Conservation (phyloP, 768 basidiomycete genomes). For the Pleurotus djamor region DNA sequence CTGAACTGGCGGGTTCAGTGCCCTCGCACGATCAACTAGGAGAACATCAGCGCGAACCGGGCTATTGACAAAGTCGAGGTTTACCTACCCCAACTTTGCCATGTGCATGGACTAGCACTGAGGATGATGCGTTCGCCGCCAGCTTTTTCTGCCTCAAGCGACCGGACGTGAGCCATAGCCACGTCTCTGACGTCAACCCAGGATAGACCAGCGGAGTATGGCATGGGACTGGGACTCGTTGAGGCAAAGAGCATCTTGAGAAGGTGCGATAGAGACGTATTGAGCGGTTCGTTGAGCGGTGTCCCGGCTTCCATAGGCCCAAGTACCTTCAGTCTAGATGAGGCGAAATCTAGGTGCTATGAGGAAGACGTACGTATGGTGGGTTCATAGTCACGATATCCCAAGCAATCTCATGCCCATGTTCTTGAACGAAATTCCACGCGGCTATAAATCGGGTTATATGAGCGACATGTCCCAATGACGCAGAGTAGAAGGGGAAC, state of each 20-base stretch:
- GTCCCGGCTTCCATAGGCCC: conserved; percentile 37
- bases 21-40: conserved; percentile 11
- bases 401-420: conserved; percentile 41
- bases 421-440: conserved; percentile 35
- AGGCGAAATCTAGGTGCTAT: not conserved
- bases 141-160: conserved; percentile 45
- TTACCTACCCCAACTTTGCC: conserved; percentile 20
- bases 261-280: conserved; percentile 30
- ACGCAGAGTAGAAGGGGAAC: conserved; percentile 16
- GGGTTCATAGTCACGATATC: conserved; percentile 54
- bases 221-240: conserved; percentile 9
- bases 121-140: conserved; percentile 38
- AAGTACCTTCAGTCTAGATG: conserved; percentile 17
- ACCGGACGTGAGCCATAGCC: conserved; percentile 48
- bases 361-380: conserved; percentile 33
- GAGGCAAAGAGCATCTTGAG: conserved; percentile 27
- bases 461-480: not conserved
- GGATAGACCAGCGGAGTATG: conserved; percentile 15
- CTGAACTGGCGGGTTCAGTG: not conserved
- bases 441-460: conserved; percentile 26
- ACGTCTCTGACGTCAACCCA: conserved; percentile 50
- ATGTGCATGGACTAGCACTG: conserved; percentile 9
- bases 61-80: not conserved
- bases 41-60: not conserved
- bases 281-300: conserved; percentile 24